These are phyloP conservation scores for Ceratocystis eucalypticola DNA, from an alignment of 2,329 filamentous ascomycete genomes.

Conservation along the genomic window DNA sequence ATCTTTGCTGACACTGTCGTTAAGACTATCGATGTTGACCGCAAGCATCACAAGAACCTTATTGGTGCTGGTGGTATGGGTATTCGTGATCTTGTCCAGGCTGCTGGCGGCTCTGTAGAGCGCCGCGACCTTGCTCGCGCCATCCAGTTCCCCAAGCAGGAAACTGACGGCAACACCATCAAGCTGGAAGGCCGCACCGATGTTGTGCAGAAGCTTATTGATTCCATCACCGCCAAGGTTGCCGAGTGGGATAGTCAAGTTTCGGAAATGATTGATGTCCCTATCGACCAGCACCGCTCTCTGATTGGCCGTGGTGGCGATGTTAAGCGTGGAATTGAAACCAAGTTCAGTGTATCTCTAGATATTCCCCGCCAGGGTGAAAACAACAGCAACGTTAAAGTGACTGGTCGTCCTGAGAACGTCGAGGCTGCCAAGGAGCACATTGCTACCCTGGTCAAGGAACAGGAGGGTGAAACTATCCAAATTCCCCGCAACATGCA, in stretches of 20 bases:
- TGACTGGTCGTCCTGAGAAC: constrained; percentile 63
- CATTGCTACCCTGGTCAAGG: constrained; percentile 64
- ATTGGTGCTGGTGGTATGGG: constrained; percentile 81
- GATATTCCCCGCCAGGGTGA: constrained; percentile 87
- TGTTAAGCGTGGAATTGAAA: constrained; percentile 69
- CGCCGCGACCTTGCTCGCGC: constrained; percentile 71
- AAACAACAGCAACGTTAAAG: constrained; percentile 70
- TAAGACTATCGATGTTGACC: constrained; percentile 77
- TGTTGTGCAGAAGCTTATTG: constrained; percentile 78
- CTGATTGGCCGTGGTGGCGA: constrained; percentile 90
- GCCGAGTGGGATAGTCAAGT: constrained; percentile 73
- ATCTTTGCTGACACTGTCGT: constrained; percentile 83
- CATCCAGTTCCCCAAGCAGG: constrained; percentile 87
- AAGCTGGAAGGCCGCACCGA: constrained; percentile 73
- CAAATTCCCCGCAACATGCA: constrained; percentile 71
- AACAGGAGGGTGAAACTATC: constrained; percentile 79
- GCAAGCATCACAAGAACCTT: constrained; percentile 79
- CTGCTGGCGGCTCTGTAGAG: constrained; percentile 82
- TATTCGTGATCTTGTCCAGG: constrained; percentile 71
- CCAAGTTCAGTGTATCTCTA: constrained; percentile 71
- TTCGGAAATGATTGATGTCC: constrained; percentile 65
- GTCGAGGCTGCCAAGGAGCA: constrained; percentile 80
- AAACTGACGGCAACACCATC: constrained; percentile 68
- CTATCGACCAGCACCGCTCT: constrained; percentile 75
- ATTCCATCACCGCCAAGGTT: constrained; percentile 68